Percentiles rank a stretch among this genome's conserved stretches.
These are phyloP conservation scores for Sclerotinia trifoliorum DNA, from an alignment of 2,329 filamentous ascomycete genomes.

Conservation along the genomic window DNA sequence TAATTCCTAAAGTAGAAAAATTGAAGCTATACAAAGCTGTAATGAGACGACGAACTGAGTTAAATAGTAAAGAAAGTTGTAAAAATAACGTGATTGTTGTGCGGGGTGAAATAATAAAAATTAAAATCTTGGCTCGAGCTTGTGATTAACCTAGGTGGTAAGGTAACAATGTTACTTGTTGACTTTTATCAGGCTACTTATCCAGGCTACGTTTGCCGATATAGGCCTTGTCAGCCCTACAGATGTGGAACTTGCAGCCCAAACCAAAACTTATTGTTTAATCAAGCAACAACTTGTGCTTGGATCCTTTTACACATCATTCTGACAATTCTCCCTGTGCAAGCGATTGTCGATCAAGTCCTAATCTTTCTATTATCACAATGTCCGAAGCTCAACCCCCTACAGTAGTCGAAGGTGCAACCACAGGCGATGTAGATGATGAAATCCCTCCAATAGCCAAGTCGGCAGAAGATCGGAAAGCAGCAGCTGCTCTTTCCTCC, in stretches of 20 bases:
- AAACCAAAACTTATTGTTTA: not conserved
- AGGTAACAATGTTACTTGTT: not conserved
- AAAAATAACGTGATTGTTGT: slow-evolving; percentile 4
- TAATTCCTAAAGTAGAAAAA: not conserved
- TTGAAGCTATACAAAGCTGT: not conserved
- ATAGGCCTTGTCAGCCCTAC: slow-evolving; percentile 14
- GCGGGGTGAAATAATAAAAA: slow-evolving; percentile 1
- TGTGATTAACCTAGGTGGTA: not conserved
- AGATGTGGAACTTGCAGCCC: slow-evolving; percentile 15
- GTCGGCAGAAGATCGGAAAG: slow-evolving; percentile 74
- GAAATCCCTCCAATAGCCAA: slow-evolving; percentile 53
- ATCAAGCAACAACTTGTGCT: slow-evolving; percentile 5
- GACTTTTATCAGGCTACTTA: slow-evolving; percentile 1
- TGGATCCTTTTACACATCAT: slow-evolving; percentile 14
- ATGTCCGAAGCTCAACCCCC: slow-evolving; percentile 65
- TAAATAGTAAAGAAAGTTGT: not conserved
- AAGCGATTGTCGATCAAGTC: not conserved
- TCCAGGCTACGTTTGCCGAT: not conserved
- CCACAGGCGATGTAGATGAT: slow-evolving; percentile 58
- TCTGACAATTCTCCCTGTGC: not conserved
- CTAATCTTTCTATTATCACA: slow-evolving; percentile 23
- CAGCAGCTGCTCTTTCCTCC: slow-evolving; percentile 68
- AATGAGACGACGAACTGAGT: not conserved
- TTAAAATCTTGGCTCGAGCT: not conserved
- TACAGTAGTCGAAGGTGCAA: slow-evolving; percentile 58